Percentiles rank a stretch among this genome's conserved stretches.
These are phyloP conservation scores for Mucor velutinosus DNA, from an alignment of 371 early-diverging fungal species.

Conservation along the genomic window DNA sequence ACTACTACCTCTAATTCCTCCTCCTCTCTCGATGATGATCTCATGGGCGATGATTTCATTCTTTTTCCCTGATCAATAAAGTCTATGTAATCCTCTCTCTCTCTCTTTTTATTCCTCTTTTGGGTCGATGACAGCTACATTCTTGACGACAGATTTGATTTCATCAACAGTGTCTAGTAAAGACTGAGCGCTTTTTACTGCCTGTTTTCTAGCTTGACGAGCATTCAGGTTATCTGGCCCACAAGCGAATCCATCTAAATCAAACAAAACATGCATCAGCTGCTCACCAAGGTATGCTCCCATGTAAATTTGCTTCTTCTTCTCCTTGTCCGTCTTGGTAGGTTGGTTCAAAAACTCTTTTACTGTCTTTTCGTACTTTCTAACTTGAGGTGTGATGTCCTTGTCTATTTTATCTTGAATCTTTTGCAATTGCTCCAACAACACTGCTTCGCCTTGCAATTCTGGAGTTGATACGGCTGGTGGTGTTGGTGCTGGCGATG, in stretches of 20 bases:
- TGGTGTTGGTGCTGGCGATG: background rate
- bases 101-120: background rate
- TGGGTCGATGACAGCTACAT: background rate
- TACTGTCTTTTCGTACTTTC: constrained; percentile 17
- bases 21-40: background rate
- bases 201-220: constrained; percentile 22
- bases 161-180: constrained; percentile 30
- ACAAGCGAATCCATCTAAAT: constrained; percentile 22
- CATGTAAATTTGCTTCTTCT: constrained; percentile 20
- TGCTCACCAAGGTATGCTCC: constrained; percentile 27
- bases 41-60: constrained; percentile 11
- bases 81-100: background rate
- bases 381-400: constrained; percentile 16
- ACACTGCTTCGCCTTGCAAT: background rate
- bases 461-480: background rate
- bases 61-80: constrained; percentile 20
- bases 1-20: background rate
- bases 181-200: constrained; percentile 16
- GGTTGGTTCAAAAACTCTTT: constrained; percentile 9
- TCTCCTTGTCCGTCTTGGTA: constrained; percentile 14
- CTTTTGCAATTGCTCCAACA: constrained; percentile 9
- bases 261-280: constrained; percentile 29
- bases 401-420: constrained; percentile 9
- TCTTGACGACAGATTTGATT: constrained; percentile 26
- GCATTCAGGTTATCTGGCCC: constrained; percentile 15